Base-by-base conservation (phyloP, 1,284 basidiomycete genomes). In the Cryptococcus sp. region DNA sequence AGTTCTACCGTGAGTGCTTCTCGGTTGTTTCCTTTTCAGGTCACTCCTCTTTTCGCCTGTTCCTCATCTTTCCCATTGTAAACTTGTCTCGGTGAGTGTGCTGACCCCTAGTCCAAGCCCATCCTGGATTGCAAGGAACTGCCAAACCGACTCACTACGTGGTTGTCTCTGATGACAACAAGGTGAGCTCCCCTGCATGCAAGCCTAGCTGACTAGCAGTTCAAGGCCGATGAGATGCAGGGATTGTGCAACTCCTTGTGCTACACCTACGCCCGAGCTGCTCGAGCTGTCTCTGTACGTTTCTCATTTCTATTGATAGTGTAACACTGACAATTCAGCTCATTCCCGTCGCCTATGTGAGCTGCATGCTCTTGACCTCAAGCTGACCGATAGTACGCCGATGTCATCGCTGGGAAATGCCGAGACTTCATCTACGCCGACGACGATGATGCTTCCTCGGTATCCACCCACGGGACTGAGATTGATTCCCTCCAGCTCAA, bases 221-320 rank as follows among this genome's bases (percentile, higher is more conserved):
- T 72, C 60, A 56, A 56, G 3, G 62, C 69, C 3, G 74, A 76
- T 60, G 46, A 59, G 21, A 63, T 73, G 54, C 72, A 75, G 51
- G 56, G 51, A 22, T 57, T 70, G 23, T 62, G 65, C 57, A 74
- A 75, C 57, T 62, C 63, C 18, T 61, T 78, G 5, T 75, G 67
- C 56, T 77, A 75, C 62, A 60, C 62, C 4, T 78, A 73, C 54
- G 69, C 69, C 4, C 66, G 77, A 5, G 75, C 76, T 2, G 76
- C 76, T 4, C 66, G 73, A 23, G 62, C 76, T 1, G 75, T 77
- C 18, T 74, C 71, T 7, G 57, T 65, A 25, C 55, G 63, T 39
- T 4, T 14, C 40, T 18, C n/a, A 28, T 7, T 36, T 5, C 14
- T 40, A 18, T 13, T 16, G 18, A 42, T 4, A 4, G 18, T n/a